phyloP scores from a whole-genome alignment of 768 basidiomycete species.

The Galerina sulciceps region DNA sequence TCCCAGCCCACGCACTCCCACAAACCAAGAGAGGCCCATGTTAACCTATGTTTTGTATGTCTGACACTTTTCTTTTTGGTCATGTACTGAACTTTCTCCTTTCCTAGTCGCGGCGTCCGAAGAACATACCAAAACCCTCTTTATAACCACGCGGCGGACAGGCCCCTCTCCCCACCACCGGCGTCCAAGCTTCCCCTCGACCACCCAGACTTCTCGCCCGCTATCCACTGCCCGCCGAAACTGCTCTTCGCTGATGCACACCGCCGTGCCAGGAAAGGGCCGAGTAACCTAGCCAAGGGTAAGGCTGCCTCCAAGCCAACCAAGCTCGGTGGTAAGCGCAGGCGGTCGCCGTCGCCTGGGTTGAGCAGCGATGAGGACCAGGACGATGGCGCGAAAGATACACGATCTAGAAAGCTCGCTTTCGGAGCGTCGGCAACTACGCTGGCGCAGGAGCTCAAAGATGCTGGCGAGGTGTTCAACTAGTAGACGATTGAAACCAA shows the following conservation, averaged over 20 bases:
- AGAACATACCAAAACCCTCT: conserved; percentile 67
- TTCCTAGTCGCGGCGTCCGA: conserved; percentile 66
- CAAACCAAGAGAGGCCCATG: conserved; percentile 57
- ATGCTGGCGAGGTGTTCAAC: no score
- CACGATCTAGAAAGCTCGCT: conserved; percentile 30
- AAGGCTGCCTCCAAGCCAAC: not conserved
- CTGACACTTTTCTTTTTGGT: conserved; percentile 26
- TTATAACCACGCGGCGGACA: conserved; percentile 47
- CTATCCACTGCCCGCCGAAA: conserved; percentile 56
- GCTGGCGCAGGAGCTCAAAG: not conserved
- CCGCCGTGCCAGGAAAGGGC: not conserved
- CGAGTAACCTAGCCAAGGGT: not conserved
- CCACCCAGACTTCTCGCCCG: conserved; percentile 70
- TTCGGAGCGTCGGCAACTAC: conserved; percentile 15
- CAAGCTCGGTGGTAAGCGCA: not conserved
- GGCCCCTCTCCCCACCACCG: conserved; percentile 46
- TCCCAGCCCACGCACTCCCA: conserved; percentile 41
- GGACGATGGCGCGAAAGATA: conserved; percentile 5
- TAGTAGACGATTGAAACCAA: no score
- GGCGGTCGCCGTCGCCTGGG: conserved; percentile 18
- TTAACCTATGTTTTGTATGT: conserved; percentile 79
- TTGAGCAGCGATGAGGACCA: conserved; percentile 26
- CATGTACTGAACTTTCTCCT: conserved; percentile 15
- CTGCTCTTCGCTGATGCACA: conserved; percentile 52
- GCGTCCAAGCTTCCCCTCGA: conserved; percentile 59